Evolutionary conservation across 257 asterid genomes (phyloP), one percentile per base, ranked within the genome.

Genomic region (Plectranthus barbatus): DNA sequence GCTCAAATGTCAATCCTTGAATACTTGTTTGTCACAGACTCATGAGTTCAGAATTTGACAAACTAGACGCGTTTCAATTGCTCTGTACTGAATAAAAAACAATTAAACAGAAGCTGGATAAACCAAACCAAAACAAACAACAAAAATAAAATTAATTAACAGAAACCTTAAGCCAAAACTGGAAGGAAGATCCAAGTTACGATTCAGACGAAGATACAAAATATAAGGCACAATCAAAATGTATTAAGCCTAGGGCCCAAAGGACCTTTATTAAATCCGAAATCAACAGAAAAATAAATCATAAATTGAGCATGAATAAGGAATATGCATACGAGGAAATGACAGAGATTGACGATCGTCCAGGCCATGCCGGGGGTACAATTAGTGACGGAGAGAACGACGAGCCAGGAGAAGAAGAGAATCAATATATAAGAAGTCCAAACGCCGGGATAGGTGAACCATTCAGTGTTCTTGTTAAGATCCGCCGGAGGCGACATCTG

Each of bases 381-480:
- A 56, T 85, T 87, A 72, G 88, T 80, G 68, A 89, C 5, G 34
- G 98, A 86, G 42, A 92, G 89, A 72, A 89, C 81, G 50, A 83
- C 49, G 26, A 92, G 78, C 98, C 98, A 92, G 0, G 95, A 55
- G 82, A 88, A 89, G 86, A 92, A 86, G 37, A 88, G 84, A 60
- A 92, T 80, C 66, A 85, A 80, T 72, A 92, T 92, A 66, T 92
- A 92, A 17, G 91, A 72, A 14, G 97, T 92, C 98, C 98, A 92
- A 2, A 92, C 98, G 2, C 98, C 98, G 0, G 98, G 98, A 54
- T 91, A 91, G 55, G 80, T 84, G 75, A 91, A 91, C 98, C 98
- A 88, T 69, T 91, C 98, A 6, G 98, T 92, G 78, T 92, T 92
- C 80, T 86, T 73, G 71, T 92, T 92, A 71, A 84, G 88, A 89